These are phyloP conservation scores for Rhizopus sp. DNA, from an alignment of 371 early-diverging fungal species.

Conservation along the genomic window DNA sequence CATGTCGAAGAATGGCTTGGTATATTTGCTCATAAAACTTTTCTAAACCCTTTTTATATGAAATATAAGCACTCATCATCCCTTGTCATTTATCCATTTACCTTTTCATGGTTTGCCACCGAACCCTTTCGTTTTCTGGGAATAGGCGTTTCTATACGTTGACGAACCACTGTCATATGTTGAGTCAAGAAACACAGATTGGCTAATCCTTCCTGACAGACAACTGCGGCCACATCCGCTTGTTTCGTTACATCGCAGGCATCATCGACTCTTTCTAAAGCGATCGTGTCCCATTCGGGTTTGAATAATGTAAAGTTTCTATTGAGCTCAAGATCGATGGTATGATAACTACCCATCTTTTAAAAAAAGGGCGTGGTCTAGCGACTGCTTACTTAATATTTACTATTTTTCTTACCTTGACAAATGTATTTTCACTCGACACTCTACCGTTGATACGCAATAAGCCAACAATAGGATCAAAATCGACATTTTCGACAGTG, in stretches of 20 bases:
- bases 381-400: neutral
- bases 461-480: conserved; percentile 84
- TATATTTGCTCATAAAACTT: conserved; percentile 91
- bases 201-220: conserved; percentile 95
- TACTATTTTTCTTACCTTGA: conserved; percentile 64
- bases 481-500: conserved; percentile 83
- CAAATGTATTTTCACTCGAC: conserved; percentile 82
- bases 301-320: conserved; percentile 87
- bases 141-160: conserved; percentile 88
- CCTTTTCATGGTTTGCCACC: conserved; percentile 88
- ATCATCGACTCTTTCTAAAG: conserved; percentile 84
- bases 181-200: conserved; percentile 92
- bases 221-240: conserved; percentile 94
- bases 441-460: conserved; percentile 91
- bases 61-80: neutral
- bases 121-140: conserved; percentile 93
- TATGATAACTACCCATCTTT: conserved; percentile 93
- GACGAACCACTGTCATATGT: conserved; percentile 94
- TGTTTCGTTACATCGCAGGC: conserved; percentile 90
- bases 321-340: conserved; percentile 91
- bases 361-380: neutral
- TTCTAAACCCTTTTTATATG: conserved; percentile 57
- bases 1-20: conserved; percentile 81
- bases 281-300: conserved; percentile 91
- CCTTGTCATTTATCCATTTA: conserved; percentile 16